Conservation (phyloP, 2,329 filamentous ascomycete species). For the Phyllosticta capitalensis region DNA sequence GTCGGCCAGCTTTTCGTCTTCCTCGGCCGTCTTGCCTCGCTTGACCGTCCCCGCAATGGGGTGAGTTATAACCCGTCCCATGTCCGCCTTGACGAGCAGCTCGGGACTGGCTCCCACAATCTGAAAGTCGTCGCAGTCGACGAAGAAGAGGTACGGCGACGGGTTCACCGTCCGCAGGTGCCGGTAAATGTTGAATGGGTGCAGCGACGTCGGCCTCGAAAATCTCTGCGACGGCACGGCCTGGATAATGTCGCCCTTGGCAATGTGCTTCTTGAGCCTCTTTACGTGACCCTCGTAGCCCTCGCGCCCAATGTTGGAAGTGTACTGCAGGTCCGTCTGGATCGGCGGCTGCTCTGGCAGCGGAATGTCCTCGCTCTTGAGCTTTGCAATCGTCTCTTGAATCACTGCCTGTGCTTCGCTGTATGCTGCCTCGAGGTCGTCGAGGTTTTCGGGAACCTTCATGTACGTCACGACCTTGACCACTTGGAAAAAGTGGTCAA, state of each 20-base stretch:
- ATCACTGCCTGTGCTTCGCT: conserved; percentile 55
- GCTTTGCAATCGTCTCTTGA: conserved; percentile 56
- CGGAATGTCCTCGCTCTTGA: conserved; percentile 66
- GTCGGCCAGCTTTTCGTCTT: conserved; percentile 70
- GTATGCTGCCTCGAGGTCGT: conserved; percentile 59
- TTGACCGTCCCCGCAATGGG: conserved; percentile 95
- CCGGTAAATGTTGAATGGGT: conserved; percentile 97
- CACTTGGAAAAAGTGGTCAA: conserved; percentile 89
- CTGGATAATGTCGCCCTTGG: conserved; percentile 90
- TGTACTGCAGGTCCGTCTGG: conserved; percentile 64
- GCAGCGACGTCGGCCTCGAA: conserved; percentile 76
- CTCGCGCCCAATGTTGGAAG: conserved; percentile 78
- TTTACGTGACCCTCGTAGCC: conserved; percentile 91
- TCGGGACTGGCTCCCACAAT: conserved; percentile 94
- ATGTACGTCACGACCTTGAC: conserved; percentile 93
- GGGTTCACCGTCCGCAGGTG: conserved; percentile 96
- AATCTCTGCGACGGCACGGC: conserved; percentile 92
- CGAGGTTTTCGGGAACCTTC: conserved; percentile 46
- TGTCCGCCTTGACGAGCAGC: conserved; percentile 83
- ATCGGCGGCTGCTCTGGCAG: conserved; percentile 70
- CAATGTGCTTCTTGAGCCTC: conserved; percentile 80
- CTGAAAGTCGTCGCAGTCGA: conserved; percentile 85
- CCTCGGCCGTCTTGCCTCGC: conserved; percentile 67
- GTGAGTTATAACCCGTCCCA: conserved; percentile 83
- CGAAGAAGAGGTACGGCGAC: conserved; percentile 93